A percentile compares a stretch with the other conserved stretches of the same genome.
These are phyloP conservation scores for Yamadazyma sp. DNA, from an alignment of 1,139 yeast species.

Conservation along the genomic window DNA sequence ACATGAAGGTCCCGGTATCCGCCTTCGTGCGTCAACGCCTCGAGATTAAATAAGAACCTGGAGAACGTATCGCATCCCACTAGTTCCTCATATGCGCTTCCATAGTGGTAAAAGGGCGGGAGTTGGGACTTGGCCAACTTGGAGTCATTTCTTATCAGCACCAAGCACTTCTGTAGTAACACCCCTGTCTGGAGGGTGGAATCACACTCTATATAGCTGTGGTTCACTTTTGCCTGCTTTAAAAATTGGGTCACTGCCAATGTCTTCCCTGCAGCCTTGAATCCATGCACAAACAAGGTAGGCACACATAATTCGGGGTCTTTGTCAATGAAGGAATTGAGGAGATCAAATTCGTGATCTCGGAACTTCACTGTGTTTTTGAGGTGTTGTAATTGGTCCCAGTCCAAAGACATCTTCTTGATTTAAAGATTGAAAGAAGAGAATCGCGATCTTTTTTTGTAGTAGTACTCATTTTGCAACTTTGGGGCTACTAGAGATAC, in stretches of 20 bases:
- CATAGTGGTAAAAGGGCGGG: constrained; percentile 17
- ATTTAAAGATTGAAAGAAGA: neutral
- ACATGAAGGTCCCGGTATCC: constrained; percentile 45
- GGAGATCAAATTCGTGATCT: constrained; percentile 25
- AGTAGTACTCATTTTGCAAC: constrained; percentile 1
- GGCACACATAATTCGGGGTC: constrained; percentile 26
- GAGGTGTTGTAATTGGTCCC: neutral
- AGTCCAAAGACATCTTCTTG: neutral
- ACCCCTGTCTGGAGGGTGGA: constrained; percentile 40
- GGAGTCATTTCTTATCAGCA: constrained; percentile 29
- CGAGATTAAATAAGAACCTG: constrained; percentile 43
- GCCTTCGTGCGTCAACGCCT: constrained; percentile 32
- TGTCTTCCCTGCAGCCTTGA: constrained; percentile 43
- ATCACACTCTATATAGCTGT: constrained; percentile 36
- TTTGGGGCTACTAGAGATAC: too few species aligned
- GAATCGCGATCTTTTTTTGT: too few species aligned
- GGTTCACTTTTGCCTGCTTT: constrained; percentile 20
- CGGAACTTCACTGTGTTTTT: constrained; percentile 1
- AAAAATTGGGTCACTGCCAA: constrained; percentile 29
- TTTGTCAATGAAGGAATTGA: constrained; percentile 26
- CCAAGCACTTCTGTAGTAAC: constrained; percentile 39
- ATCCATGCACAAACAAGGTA: constrained; percentile 39
- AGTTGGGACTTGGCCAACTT: constrained; percentile 18
- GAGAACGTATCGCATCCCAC: constrained; percentile 47
- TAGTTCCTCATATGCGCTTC: constrained; percentile 15